Conservation (phyloP, 2,329 filamentous ascomycete genomes). For the Pyrenochaeta sp. region DNA sequence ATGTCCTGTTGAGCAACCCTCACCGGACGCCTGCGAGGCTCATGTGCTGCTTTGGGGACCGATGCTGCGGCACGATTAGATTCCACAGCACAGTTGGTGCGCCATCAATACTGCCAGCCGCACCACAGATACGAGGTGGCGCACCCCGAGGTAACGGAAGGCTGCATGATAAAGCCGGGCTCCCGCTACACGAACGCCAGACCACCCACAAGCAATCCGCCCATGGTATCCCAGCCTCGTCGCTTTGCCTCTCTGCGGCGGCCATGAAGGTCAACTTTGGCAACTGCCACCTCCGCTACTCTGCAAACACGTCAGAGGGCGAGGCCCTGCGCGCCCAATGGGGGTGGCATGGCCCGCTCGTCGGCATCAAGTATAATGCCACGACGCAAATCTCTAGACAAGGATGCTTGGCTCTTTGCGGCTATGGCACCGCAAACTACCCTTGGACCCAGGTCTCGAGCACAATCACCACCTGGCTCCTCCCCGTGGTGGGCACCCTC, state of each 20-base stretch:
- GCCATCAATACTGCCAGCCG: background rate
- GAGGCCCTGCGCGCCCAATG: constrained; percentile 18
- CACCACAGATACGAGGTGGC: background rate
- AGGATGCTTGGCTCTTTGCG: constrained; percentile 48
- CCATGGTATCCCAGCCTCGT: background rate
- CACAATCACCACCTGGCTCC: constrained; percentile 53
- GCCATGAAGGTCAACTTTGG: constrained; percentile 20
- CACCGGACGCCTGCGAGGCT: constrained; percentile 6
- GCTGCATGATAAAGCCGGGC: background rate
- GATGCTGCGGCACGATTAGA: background rate
- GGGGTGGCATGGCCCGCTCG: constrained; percentile 28
- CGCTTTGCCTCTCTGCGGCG: background rate
- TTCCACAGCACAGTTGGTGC: background rate
- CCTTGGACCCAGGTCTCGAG: constrained; percentile 39
- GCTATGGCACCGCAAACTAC: constrained; percentile 42
- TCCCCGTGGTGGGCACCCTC: constrained; percentile 50
- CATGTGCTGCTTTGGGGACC: constrained; percentile 3
- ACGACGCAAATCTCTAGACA: constrained; percentile 40
- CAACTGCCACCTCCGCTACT: constrained; percentile 7
- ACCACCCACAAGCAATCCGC: background rate
- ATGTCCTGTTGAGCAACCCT: background rate
- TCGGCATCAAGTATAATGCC: constrained; percentile 14
- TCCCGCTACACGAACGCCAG: background rate
- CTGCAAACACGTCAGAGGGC: constrained; percentile 2
- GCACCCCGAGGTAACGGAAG: background rate